A percentile compares a stretch with the other conserved stretches of the same genome.
Evolutionary conservation across 495 filamentous ascomycete species (phyloP).

Genomic region (Lasiosphaeria ovina): DNA sequence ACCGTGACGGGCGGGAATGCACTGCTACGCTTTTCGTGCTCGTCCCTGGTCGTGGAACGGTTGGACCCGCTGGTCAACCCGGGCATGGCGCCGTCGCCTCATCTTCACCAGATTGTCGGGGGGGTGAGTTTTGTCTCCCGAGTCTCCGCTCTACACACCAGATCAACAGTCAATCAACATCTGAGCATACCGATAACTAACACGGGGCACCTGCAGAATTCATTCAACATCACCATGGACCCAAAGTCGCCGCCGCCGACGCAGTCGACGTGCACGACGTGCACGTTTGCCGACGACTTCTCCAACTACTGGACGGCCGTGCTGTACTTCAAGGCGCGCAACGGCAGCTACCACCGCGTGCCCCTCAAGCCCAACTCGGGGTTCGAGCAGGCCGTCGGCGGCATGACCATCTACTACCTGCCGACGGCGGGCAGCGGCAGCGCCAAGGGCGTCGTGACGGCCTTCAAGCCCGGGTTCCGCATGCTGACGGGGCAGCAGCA

Average conservation of each 20-base stretch:
- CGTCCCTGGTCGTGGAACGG: not conserved
- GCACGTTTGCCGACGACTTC: slow-evolving; percentile 35
- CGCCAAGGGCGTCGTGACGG: slow-evolving; percentile 41
- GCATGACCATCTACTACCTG: slow-evolving; percentile 44
- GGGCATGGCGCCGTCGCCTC: slow-evolving; percentile 20
- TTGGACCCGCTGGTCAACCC: slow-evolving; percentile 22
- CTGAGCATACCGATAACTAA: no score
- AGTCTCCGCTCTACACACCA: slow-evolving; percentile 8
- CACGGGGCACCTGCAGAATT: slow-evolving; percentile 14
- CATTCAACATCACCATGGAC: slow-evolving; percentile 35
- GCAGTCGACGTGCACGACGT: slow-evolving; percentile 33
- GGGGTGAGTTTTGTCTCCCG: slow-evolving; percentile 15
- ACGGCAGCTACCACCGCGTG: slow-evolving; percentile 40
- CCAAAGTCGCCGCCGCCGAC: slow-evolving; percentile 18
- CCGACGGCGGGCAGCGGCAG: slow-evolving; percentile 16
- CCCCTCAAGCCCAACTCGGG: slow-evolving; percentile 22
- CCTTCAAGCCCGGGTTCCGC: slow-evolving; percentile 59
- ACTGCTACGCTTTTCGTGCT: not conserved
- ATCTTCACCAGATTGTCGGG: slow-evolving; percentile 27
- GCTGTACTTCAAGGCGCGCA: slow-evolving; percentile 38
- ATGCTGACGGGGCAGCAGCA: slow-evolving; percentile 68
- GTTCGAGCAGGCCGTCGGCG: slow-evolving; percentile 33
- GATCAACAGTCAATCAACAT: not conserved
- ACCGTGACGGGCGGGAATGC: no score
- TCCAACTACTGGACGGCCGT: slow-evolving; percentile 47